Evolutionary conservation across 2,329 filamentous ascomycete species (phyloP), one percentile per base, ranked within the genome.

Genomic region (Beauveria rudraprayagi): DNA sequence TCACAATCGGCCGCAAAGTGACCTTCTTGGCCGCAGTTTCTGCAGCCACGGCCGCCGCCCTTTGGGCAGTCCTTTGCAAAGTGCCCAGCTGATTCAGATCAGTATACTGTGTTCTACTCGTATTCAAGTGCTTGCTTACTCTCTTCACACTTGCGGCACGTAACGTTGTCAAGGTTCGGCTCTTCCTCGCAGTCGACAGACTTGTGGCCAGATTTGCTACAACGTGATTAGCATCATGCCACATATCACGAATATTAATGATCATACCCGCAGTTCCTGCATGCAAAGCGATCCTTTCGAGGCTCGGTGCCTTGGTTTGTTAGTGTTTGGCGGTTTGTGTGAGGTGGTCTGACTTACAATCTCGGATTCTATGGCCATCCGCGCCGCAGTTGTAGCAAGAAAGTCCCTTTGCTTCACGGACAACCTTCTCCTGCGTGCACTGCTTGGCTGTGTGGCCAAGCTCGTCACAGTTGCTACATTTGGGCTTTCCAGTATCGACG

Each of bases 311-410:
- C 83, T 84, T 48, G 65, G 61, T 67, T 63, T 61, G 57, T 60
- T 28, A 63, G 41, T 24, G 24, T 28, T 47, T n/a, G 22, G 40
- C 19, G 19, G 19, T 19, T 30, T 26, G 19, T 10, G n/a, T 17
- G 28, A 30, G 22, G 16, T 48, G 17, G n/a, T 24, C n/a, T 6
- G 59, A 74, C 81, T 73, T 68, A 85, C 88, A 91, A 66, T 91
- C 87, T 56, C 88, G 84, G 56, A 86, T 74, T 62, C 87, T 86
- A 67, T 91, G 88, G 10, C 87, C 87, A 28, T 78, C 73, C 44
- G 80, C 78, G 4, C 80, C 75, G 65, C 88, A 91, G 74, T 90
- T 87, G 74, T 77, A 81, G 70, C 88, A 91, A 52, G 77, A 78
- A 54, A 89, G 80, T 22, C 75, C 73, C 43, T 78, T 67, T 16